Percentiles rank a stretch among this genome's conserved stretches.
Conservation (phyloP, 495 filamentous ascomycete species). For the Penicillium canescens region DNA sequence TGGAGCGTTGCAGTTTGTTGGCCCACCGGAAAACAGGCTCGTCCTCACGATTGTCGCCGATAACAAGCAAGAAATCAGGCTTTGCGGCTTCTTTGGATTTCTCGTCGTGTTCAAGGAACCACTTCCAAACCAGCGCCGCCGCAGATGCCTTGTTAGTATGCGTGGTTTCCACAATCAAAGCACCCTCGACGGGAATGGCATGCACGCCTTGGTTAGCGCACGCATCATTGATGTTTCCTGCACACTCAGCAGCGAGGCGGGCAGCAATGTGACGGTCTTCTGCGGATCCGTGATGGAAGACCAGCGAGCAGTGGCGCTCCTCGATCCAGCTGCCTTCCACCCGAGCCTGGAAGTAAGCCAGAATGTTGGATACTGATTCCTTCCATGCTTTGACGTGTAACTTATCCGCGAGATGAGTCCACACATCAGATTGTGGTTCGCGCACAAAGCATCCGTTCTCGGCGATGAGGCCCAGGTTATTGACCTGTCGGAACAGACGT, state of each 20-base stretch:
- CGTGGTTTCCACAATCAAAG: constrained; percentile 76
- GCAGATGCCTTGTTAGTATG: constrained; percentile 85
- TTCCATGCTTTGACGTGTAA: constrained; percentile 73
- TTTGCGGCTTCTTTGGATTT: constrained; percentile 36
- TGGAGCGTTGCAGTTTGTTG: constrained; percentile 62
- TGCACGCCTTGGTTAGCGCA: constrained; percentile 80
- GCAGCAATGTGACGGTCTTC: constrained; percentile 71
- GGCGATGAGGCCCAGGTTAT: constrained; percentile 80
- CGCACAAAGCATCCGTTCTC: constrained; percentile 92
- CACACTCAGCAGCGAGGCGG: constrained; percentile 81
- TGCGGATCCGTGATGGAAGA: constrained; percentile 83
- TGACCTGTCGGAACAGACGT: constrained; percentile 73
- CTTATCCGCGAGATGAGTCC: constrained; percentile 72
- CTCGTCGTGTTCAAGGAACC: constrained; percentile 41
- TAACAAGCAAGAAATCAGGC: constrained; percentile 80
- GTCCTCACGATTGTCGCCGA: constrained; percentile 88
- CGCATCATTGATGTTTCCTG: constrained; percentile 90
- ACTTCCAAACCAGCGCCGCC: constrained; percentile 64
- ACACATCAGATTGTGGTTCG: constrained; percentile 61
- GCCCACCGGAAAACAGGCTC: constrained; percentile 94
- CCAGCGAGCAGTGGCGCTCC: constrained; percentile 78
- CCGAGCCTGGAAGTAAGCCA: constrained; percentile 85
- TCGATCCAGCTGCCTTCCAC: constrained; percentile 85
- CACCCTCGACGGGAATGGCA: constrained; percentile 76
- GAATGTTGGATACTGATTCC: constrained; percentile 67